Conservation (phyloP, 805 yeast genomes). For the Suhomyces faveliae region DNA sequence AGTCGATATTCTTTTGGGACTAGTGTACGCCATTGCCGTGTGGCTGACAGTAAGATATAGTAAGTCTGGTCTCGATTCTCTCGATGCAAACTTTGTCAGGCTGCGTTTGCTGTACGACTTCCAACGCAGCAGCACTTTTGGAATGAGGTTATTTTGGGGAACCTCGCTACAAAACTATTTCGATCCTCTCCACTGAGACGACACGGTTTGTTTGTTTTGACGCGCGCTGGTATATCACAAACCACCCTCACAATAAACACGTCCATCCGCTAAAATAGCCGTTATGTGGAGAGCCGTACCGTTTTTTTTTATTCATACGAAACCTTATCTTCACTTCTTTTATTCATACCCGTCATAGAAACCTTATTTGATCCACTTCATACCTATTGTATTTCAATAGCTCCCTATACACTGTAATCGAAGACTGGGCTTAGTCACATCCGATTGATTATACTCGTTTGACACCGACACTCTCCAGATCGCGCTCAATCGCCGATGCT, state of each 20-base stretch:
- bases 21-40: slow-evolving; percentile 47
- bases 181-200: slow-evolving; percentile 36
- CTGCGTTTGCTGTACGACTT: slow-evolving; percentile 38
- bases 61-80: slow-evolving; percentile 22
- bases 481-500: neutral
- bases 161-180: slow-evolving; percentile 50
- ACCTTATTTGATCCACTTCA: too few species aligned
- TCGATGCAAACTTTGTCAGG: slow-evolving; percentile 35
- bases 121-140: slow-evolving; percentile 49
- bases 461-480: neutral
- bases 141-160: slow-evolving; percentile 61
- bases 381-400: too few species aligned
- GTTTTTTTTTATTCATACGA: too few species aligned
- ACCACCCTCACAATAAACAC: neutral
- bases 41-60: slow-evolving; percentile 41
- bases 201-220: neutral
- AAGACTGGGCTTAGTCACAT: too few species aligned
- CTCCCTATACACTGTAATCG: too few species aligned
- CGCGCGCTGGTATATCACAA: neutral
- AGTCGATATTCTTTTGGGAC: slow-evolving; percentile 56
- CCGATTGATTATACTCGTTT: neutral
- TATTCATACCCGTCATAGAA: too few species aligned
- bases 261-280: neutral
- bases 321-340: too few species aligned
- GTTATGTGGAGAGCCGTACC: neutral